A percentile compares a stretch with the other conserved stretches of the same genome.
These are phyloP conservation scores for Penicillium riverlandense DNA, from an alignment of 495 filamentous ascomycete species.

Conservation along the genomic window DNA sequence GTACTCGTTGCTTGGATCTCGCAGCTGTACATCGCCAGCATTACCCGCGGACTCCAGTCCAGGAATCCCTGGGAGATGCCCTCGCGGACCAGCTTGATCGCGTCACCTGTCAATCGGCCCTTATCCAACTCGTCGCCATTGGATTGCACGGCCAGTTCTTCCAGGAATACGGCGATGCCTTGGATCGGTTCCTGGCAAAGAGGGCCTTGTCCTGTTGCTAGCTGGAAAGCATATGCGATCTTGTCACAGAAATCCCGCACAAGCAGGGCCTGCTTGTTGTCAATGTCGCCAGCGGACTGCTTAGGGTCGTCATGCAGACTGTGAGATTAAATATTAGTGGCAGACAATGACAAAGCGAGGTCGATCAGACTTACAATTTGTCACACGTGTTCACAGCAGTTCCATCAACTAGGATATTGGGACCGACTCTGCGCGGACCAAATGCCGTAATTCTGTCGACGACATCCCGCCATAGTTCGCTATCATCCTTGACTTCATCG, in stretches of 20 bases:
- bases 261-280: constrained; percentile 47
- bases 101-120: constrained; percentile 82
- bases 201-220: constrained; percentile 82
- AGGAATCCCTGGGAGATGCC: constrained; percentile 84
- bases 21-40: constrained; percentile 97
- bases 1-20: constrained; percentile 93
- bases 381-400: constrained; percentile 66
- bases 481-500: constrained; percentile 49
- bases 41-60: constrained; percentile 88
- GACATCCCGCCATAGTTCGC: constrained; percentile 68
- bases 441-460: constrained; percentile 83
- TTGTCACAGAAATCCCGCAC: constrained; percentile 80
- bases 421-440: constrained; percentile 75
- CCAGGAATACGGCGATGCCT: constrained; percentile 85
- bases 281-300: constrained; percentile 17
- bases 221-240: constrained; percentile 86
- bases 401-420: constrained; percentile 83
- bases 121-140: constrained; percentile 60
- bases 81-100: constrained; percentile 79
- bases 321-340: constrained; percentile 6
- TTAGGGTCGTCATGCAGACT: constrained; percentile 35
- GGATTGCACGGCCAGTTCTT: constrained; percentile 59
- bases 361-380: constrained; percentile 53
- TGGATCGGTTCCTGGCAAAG: constrained; percentile 92
- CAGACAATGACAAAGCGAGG: too few species aligned